These are phyloP conservation scores for Jatropha multifida DNA, from an alignment of 441 rosid species.

Conservation along the genomic window DNA sequence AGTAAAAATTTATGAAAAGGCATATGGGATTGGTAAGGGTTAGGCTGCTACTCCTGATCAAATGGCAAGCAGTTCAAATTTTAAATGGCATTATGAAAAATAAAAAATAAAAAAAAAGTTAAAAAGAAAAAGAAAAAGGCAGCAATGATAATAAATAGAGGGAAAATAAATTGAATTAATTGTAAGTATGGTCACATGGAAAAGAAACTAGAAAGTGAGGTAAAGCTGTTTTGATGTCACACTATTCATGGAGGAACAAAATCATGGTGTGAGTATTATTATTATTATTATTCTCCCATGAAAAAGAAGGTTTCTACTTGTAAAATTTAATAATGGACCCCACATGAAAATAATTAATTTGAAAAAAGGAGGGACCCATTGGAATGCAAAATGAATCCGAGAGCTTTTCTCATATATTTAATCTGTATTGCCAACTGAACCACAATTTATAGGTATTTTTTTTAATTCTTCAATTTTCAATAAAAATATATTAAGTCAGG, in stretches of 20 bases:
- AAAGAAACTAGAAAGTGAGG: slow-evolving; percentile 24
- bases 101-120: too few species aligned
- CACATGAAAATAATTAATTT: slow-evolving; percentile 10
- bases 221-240: slow-evolving; percentile 26
- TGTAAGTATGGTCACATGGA: slow-evolving; percentile 28
- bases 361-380: neutral
- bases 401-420: too few species aligned
- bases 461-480: too few species aligned
- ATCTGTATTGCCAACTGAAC: too few species aligned
- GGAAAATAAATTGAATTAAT: slow-evolving; percentile 5
- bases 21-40: too few species aligned
- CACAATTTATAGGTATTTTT: too few species aligned
- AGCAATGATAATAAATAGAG: slow-evolving; percentile 7
- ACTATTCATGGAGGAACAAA: slow-evolving; percentile 30
- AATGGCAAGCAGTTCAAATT: slow-evolving; percentile 17
- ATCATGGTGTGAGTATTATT: slow-evolving; percentile 15
- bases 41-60: neutral
- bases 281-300: slow-evolving; percentile 6
- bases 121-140: slow-evolving; percentile 1
- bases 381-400: too few species aligned
- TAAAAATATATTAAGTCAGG: too few species aligned
- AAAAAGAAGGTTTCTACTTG: slow-evolving; percentile 22
- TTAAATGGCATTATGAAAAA: neutral
- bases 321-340: slow-evolving; percentile 9
- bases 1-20: too few species aligned